A percentile compares a stretch with the other conserved stretches of the same genome.
Evolutionary conservation across 108 stramenopile genomes (phyloP).

Genomic region (Nitzschia inconspicua): DNA sequence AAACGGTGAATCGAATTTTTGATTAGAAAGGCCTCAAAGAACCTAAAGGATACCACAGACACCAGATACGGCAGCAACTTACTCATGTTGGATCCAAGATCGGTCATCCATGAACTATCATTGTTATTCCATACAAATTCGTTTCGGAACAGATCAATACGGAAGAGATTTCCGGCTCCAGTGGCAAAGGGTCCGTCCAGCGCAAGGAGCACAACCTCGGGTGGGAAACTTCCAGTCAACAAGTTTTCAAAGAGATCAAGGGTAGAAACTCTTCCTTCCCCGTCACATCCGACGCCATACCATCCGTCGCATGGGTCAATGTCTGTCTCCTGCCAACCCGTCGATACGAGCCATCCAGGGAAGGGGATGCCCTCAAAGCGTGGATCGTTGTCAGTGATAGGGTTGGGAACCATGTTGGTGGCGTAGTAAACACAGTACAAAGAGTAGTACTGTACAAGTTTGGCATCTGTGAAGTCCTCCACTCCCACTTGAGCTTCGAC

Average conservation of each 20-base stretch:
- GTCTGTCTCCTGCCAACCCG: conserved; percentile 13
- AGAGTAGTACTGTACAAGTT: conserved; percentile 27
- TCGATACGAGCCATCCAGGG: conserved; percentile 10
- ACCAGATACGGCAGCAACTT: conserved; percentile 7
- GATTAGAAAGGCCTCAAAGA: neutral
- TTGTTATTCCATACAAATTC: conserved; percentile 8
- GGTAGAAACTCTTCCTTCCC: conserved; percentile 4
- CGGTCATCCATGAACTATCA: conserved; percentile 20
- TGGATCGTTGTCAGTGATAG: conserved; percentile 18
- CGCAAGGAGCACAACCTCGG: conserved; percentile 25
- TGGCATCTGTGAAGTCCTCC: conserved; percentile 15
- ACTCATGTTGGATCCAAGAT: conserved; percentile 31
- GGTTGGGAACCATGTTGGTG: conserved; percentile 22
- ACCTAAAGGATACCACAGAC: neutral
- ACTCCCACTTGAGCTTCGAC: conserved; percentile 24
- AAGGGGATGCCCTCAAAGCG: conserved; percentile 23
- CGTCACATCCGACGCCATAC: conserved; percentile 21
- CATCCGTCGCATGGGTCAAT: conserved; percentile 17
- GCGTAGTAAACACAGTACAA: conserved; percentile 26
- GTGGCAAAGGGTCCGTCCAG: conserved; percentile 20
- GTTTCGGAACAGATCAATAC: conserved; percentile 29
- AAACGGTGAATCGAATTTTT: neutral
- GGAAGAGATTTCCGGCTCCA: conserved; percentile 30
- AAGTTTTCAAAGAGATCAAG: conserved; percentile 29
- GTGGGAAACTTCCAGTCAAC: conserved; percentile 33